These are phyloP conservation scores for Patellaria atrata DNA, from an alignment of 495 filamentous ascomycete genomes.

Conservation along the genomic window DNA sequence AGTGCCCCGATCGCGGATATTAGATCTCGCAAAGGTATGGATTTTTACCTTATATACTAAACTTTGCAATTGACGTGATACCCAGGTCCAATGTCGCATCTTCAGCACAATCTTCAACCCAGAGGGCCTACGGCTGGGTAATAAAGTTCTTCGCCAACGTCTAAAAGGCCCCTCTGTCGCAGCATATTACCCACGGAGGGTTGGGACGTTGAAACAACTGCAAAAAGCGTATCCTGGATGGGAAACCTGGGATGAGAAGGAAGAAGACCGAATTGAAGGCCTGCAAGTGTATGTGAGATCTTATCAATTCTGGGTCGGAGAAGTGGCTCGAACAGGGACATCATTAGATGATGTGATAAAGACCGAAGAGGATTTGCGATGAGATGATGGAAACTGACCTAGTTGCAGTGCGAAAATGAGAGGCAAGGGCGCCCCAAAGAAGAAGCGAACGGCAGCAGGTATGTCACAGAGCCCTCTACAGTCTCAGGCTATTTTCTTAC, in stretches of 20 bases:
- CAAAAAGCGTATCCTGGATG: slow-evolving; percentile 45
- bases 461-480: too few species aligned
- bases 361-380: neutral
- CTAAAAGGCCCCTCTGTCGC: slow-evolving; percentile 63
- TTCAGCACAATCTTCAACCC: slow-evolving; percentile 90
- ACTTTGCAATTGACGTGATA: neutral
- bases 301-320: slow-evolving; percentile 17
- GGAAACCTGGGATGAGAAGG: slow-evolving; percentile 53
- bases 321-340: slow-evolving; percentile 2
- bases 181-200: slow-evolving; percentile 71
- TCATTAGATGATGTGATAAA: neutral
- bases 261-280: slow-evolving; percentile 65
- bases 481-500: too few species aligned
- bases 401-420: slow-evolving; percentile 47
- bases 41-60: neutral
- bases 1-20: slow-evolving; percentile 51
- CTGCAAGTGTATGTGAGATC: slow-evolving; percentile 44
- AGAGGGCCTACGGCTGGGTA: slow-evolving; percentile 59
- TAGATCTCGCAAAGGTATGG: slow-evolving; percentile 72
- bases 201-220: slow-evolving; percentile 54
- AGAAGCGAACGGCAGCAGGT: slow-evolving; percentile 63
- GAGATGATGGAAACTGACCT: slow-evolving; percentile 12
- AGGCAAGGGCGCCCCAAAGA: slow-evolving; percentile 85
- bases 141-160: slow-evolving; percentile 74
- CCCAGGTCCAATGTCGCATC: slow-evolving; percentile 76